These are phyloP conservation scores for Candida germanica DNA, from an alignment of 805 yeast genomes.

Conservation along the genomic window DNA sequence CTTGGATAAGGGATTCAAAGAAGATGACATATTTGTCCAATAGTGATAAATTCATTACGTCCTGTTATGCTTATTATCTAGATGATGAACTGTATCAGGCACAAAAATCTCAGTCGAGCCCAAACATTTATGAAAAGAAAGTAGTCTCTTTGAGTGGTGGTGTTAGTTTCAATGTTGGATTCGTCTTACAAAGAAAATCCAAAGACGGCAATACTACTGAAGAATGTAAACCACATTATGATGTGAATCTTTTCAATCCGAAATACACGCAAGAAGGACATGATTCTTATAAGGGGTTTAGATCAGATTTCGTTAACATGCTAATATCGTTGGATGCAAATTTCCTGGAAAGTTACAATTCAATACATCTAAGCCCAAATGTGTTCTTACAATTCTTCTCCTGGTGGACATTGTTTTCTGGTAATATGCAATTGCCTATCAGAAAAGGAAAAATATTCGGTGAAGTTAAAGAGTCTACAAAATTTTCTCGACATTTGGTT, in stretches of 20 bases:
- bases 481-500: constrained; percentile 70
- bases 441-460: constrained; percentile 73
- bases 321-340: constrained; percentile 37
- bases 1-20: constrained; percentile 56
- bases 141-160: constrained; percentile 62
- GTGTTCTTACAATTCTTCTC: constrained; percentile 63
- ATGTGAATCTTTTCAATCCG: constrained; percentile 57
- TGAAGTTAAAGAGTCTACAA: constrained; percentile 50
- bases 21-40: constrained; percentile 46
- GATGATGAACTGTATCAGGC: constrained; percentile 18
- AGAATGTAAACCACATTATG: constrained; percentile 57
- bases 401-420: constrained; percentile 89
- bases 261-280: constrained; percentile 35
- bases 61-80: constrained; percentile 50
- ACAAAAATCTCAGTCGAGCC: not conserved
- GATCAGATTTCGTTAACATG: constrained; percentile 41
- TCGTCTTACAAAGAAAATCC: constrained; percentile 48
- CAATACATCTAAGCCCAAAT: constrained; percentile 73
- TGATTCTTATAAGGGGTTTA: constrained; percentile 41
- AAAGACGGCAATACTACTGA: constrained; percentile 33
- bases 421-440: constrained; percentile 74
- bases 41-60: constrained; percentile 39
- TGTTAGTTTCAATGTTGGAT: constrained; percentile 54
- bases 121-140: constrained; percentile 42
- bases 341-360: constrained; percentile 49